Evolutionary conservation across 139 green algal genomes (phyloP), one percentile per base, ranked within the genome.

Genomic region (Raphidocelis subcapitata): DNA sequence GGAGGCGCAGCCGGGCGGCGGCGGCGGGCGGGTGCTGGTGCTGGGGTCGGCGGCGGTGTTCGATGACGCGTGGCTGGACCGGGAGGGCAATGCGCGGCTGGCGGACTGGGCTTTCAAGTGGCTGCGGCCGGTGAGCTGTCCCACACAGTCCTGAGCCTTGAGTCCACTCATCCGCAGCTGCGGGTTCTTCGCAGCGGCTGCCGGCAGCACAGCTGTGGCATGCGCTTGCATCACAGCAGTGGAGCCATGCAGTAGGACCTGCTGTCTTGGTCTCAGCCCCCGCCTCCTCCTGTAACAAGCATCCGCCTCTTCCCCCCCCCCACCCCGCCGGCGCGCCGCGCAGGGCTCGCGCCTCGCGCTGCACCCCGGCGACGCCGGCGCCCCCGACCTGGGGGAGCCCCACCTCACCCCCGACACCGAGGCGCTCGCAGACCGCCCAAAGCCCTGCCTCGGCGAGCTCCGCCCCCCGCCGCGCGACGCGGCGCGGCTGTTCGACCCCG

Each of bases 31-130:
- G 46, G 67, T 97, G 20, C 67, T 78, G 1, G 89, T 94, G 51
- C 49, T 95, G 69, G 92, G 92, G 31, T 89, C 80, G 23, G 86
- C 69, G 23, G 37, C 80, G 18, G 80, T 97, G 77, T 90, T 97
- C 76, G 81, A 90, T 44, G 92, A 97, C 71, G 85, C 85, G 55
- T 97, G 88, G 88, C 85, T 97, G 3, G 88, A 93, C 74, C 92
- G 93, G 79, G 90, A 97, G 81, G 87, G 92, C 71, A 97, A 97
- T 73, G 73, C 62, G 31, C 85, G 81, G 51, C 35, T 97, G 65
- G 88, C 92, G 71, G 91, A 97, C 67, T 96, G 90, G 71, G 29
- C 93, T 0, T 92, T 97, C 85, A 87, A 87, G 54, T 97, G 87
- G 82, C 76, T 97, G 41, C 69, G 69, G 24, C 84, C 81, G 67